phyloP scores from a whole-genome alignment of 1,284 basidiomycete genomes.

The Phellopilus nigrolimitatus region DNA sequence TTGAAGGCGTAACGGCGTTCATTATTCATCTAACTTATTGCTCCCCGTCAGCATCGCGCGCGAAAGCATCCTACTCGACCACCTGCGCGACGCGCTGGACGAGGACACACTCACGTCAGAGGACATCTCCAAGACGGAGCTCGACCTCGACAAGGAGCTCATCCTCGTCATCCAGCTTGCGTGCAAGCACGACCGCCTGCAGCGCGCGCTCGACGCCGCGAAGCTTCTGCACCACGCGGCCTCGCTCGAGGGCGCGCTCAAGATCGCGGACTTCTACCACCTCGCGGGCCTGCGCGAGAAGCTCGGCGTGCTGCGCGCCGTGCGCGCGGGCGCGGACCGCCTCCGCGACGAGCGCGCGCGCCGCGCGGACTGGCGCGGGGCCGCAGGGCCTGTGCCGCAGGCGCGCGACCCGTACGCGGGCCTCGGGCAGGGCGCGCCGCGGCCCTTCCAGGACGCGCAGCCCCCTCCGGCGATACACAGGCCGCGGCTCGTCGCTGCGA shows the following conservation, averaged over 20 bases:
- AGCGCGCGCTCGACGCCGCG: slow-evolving; percentile 85
- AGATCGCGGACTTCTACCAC: slow-evolving; percentile 90
- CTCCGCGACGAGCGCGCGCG: slow-evolving; percentile 52
- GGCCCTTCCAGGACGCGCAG: slow-evolving; percentile 56
- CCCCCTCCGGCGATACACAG: slow-evolving; percentile 59
- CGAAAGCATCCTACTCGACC: slow-evolving; percentile 64
- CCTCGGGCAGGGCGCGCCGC: slow-evolving; percentile 31
- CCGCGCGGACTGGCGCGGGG: slow-evolving; percentile 50
- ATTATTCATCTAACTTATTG: slow-evolving; percentile 10
- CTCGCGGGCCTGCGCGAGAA: slow-evolving; percentile 85
- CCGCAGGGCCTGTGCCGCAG: slow-evolving; percentile 41
- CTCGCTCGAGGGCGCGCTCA: slow-evolving; percentile 79
- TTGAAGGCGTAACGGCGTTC: slow-evolving; percentile 6
- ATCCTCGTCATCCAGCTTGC: slow-evolving; percentile 87
- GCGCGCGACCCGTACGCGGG: slow-evolving; percentile 34
- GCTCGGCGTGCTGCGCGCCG: slow-evolving; percentile 67
- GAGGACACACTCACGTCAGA: slow-evolving; percentile 66
- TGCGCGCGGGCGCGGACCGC: slow-evolving; percentile 56
- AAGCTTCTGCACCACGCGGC: slow-evolving; percentile 72
- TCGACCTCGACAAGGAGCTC: slow-evolving; percentile 85
- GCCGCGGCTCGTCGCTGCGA: slow-evolving; percentile 59
- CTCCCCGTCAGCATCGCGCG: slow-evolving; percentile 75
- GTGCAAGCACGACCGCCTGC: slow-evolving; percentile 86
- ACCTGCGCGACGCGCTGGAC: slow-evolving; percentile 61
- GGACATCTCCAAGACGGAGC: slow-evolving; percentile 64